A percentile compares a stretch with the other conserved stretches of the same genome.
Conservation (phyloP, 768 basidiomycete species). For the Rhodotorula babjevae region DNA sequence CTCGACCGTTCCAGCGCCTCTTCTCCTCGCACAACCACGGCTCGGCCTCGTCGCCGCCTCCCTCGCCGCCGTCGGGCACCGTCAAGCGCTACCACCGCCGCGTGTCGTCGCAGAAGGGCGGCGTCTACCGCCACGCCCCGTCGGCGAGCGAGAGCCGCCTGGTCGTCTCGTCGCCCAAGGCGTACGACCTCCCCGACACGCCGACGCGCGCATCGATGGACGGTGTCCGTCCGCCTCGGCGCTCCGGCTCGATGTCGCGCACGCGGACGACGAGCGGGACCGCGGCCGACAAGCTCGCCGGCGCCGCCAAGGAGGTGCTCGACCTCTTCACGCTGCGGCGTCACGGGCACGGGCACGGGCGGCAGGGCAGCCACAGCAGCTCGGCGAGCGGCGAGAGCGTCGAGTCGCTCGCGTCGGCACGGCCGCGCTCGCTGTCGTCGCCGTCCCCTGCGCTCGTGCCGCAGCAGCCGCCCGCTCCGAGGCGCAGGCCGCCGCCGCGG, state of each 20-base stretch:
- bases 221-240: not conserved
- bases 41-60: not conserved
- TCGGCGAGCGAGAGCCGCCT: constrained; percentile 25
- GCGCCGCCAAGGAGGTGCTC: constrained; percentile 22
- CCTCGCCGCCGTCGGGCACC: not conserved
- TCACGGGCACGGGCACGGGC: not conserved
- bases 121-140: not conserved
- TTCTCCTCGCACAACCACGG: not conserved
- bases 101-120: not conserved
- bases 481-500: not conserved
- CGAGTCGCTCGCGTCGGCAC: constrained; percentile 2
- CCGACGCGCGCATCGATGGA: not conserved
- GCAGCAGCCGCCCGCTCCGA: not conserved
- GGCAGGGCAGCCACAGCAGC: not conserved
- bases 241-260: not conserved
- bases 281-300: constrained; percentile 22
- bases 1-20: constrained; percentile 14
- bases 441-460: not conserved
- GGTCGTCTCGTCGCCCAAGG: not conserved
- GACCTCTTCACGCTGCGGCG: constrained; percentile 4
- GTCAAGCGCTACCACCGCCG: not conserved
- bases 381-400: not conserved
- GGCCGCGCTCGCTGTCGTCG: not conserved
- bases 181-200: constrained; percentile 4
- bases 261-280: not conserved